Evolutionary conservation across 2,329 filamentous ascomycete species (phyloP), one percentile per base, ranked within the genome.

Genomic region (Cladorrhinum sp.): DNA sequence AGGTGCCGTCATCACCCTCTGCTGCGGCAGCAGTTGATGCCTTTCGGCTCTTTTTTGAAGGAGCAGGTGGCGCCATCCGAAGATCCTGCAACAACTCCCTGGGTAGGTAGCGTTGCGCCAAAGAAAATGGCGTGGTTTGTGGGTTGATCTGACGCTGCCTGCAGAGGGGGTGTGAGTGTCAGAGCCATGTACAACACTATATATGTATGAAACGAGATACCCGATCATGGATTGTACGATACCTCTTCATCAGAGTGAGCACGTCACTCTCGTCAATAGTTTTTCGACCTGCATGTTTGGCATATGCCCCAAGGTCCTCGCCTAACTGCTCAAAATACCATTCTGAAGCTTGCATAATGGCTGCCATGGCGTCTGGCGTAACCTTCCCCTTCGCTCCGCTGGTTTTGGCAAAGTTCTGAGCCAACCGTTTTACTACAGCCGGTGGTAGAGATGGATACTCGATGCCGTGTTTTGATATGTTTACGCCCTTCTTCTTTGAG

Each of bases 271-370:
- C 91, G 68, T 96, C 90, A 67, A 97, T 92, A 2, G 87, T 92
- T 74, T 90, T 95, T 30, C 92, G 85, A 30, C 89, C 88, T 4
- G 89, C 92, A 73, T 97, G 92, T 63, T 86, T 82, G 18, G 92
- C 89, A 73, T 93, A 96, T 2, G 87, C 88, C 12, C 85, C 84
- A 58, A 96, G 76, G 71, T 96, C 92, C 62, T 92, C 89, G 53
- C 90, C 86, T 2, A 90, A 79, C 73, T 96, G 92, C 75, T 96
- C 91, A 72, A 96, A 96, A 74, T 92, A 96, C 89, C 91, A 95
- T 64, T 96, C 91, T 2, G 90, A 90, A 0, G 92, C 91, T 71
- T 92, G 88, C 69, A 88, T 86, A 58, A 96, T 85, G 3, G 88
- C 88, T 28, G 84, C 82, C 39, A 96, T 77, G 1, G 90, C 87